phyloP scores from a whole-genome alignment of 192 early-diverging fungal species.

The Radiomyces spectabilis region DNA sequence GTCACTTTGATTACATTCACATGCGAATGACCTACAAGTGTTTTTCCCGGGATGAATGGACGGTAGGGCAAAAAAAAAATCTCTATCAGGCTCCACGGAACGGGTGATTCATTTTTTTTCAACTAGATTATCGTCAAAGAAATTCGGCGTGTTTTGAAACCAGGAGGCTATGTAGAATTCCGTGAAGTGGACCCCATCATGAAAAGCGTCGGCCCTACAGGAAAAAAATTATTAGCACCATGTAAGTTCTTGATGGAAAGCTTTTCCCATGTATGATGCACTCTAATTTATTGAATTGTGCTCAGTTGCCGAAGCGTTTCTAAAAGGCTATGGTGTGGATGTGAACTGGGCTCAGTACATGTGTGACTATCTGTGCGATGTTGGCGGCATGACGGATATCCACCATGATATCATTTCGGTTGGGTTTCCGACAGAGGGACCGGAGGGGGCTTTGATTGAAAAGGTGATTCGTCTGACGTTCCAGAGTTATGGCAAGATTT shows the following conservation, averaged over 20 bases:
- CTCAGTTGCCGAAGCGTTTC: background rate
- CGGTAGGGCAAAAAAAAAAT: constrained; percentile 21
- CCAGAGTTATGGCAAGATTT: background rate
- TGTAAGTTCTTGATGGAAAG: background rate
- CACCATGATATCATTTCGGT: background rate
- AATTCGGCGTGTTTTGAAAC: constrained; percentile 21
- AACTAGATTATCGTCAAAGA: constrained; percentile 7
- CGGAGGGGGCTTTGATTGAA: background rate
- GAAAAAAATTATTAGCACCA: background rate
- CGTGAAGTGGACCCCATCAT: constrained; percentile 23
- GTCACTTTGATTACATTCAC: constrained; percentile 19
- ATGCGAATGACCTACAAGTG: background rate
- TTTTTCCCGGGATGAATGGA: background rate
- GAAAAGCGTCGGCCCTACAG: constrained; percentile 3
- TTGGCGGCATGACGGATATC: background rate
- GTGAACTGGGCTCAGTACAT: background rate
- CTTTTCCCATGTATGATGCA: background rate
- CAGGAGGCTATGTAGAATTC: constrained; percentile 34
- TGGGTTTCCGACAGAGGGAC: no score
- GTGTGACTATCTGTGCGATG: background rate
- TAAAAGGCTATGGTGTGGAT: background rate
- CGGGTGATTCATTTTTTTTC: background rate
- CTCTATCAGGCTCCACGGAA: no score
- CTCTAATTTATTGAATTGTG: background rate
- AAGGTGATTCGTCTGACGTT: background rate